A percentile compares a stretch with the other conserved stretches of the same genome.
These are phyloP conservation scores for Aquilaria yunnanensis DNA, from an alignment of 345 rosid genomes.

Conservation along the genomic window DNA sequence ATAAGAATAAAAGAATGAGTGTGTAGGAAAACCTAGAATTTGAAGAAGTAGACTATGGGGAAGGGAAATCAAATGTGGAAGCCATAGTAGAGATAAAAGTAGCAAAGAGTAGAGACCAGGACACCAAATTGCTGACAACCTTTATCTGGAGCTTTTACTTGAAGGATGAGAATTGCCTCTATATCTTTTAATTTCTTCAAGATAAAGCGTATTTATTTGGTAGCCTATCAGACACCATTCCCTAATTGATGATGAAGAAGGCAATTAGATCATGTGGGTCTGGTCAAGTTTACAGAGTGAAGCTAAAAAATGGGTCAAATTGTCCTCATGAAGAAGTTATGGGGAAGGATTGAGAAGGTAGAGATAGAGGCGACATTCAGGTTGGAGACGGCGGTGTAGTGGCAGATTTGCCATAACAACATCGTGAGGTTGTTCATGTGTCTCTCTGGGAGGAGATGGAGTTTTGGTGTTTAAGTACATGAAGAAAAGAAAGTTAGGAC, in stretches of 20 bases:
- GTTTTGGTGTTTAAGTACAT: slow-evolving; percentile 64
- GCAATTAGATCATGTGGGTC: slow-evolving; percentile 62
- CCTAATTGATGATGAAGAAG: slow-evolving; percentile 35
- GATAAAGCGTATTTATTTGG: slow-evolving; percentile 26
- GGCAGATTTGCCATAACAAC: slow-evolving; percentile 57
- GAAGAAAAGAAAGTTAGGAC: slow-evolving; percentile 69
- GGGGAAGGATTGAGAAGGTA: slow-evolving; percentile 22
- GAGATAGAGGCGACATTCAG: slow-evolving; percentile 31
- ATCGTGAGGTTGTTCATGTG: slow-evolving; percentile 56
- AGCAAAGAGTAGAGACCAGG: no score
- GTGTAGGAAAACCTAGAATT: slow-evolving; percentile 53
- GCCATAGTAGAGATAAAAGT: no score
- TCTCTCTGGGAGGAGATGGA: slow-evolving; percentile 33
- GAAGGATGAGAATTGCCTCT: slow-evolving; percentile 33
- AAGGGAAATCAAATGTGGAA: no score
- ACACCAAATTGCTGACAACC: not conserved
- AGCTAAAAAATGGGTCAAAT: slow-evolving; percentile 39
- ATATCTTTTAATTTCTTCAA: slow-evolving; percentile 24
- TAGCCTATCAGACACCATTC: slow-evolving; percentile 50
- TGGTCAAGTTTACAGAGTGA: slow-evolving; percentile 54
- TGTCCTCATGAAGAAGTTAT: slow-evolving; percentile 61
- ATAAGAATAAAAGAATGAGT: slow-evolving; percentile 25
- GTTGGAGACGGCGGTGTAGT: slow-evolving; percentile 54
- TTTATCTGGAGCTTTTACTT: slow-evolving; percentile 33
- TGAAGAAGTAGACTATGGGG: slow-evolving; percentile 20